Base-by-base conservation (phyloP, 345 rosid genomes). In the Noccaea bulbosa region DNA sequence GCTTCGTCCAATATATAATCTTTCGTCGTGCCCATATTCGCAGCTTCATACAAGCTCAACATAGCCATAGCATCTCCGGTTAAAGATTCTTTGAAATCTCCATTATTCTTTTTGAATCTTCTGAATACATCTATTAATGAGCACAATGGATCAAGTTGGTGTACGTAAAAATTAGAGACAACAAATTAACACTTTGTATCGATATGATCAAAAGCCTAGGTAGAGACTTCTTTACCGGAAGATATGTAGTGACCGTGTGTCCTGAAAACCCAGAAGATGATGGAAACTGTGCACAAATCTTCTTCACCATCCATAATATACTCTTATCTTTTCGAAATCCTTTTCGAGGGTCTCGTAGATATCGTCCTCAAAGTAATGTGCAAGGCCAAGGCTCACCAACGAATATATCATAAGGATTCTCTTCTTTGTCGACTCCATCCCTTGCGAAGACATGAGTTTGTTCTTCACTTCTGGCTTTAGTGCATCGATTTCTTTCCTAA, bases 1-100 rank as follows among this genome's bases (percentile, higher is more conserved):
- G 82, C 80, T 61, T 83, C 80, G 8, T 83, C 82, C 40, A 83
- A 1, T 9, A 80, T 60, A 6, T 45, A 27, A 10, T 83, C 86
- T 22, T 37, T 79, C 14, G 58, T 72, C 4, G 62, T 54, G 8
- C 69, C 51, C 6, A 78, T 53, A 11, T 69, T 10, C 5, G 83
- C 44, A 11, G 83, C 87, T 74, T 83, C 83, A 11, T 81, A 74
- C 32, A 83, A 55, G 56, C 80, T 71, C 41, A 81, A 15, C 12
- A 81, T 62, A 0, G 79, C 87, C 48, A 73, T 71, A 5, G 32
- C 41, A 65, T 81, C 83, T 5, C 43, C 7, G 32, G 4, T 5
- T 4, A 69, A 33, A 17, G 17, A 48, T 0, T 47, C 65, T 27
- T 44, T 70, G 49, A 83, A 72, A 4, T 49, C 35, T 2, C 74